Percentiles rank a stretch among this genome's conserved stretches.
Evolutionary conservation across 768 basidiomycete genomes (phyloP).

Genomic region (Lyophyllum atratum): DNA sequence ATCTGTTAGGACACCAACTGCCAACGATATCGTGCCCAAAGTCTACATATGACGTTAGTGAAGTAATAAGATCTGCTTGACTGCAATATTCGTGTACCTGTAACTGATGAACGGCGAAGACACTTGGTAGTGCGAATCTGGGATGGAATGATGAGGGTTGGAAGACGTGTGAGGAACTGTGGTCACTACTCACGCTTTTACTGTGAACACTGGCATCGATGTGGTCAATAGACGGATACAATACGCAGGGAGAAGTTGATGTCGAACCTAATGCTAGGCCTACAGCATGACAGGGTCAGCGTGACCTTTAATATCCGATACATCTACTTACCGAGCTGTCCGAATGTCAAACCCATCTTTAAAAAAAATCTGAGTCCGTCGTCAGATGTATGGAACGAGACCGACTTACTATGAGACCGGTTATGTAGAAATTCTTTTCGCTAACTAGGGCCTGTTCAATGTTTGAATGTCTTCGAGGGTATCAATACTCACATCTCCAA

Average conservation of each 20-base stretch:
- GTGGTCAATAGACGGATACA: background rate
- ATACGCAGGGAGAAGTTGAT: background rate
- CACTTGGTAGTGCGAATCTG: slow-evolving; percentile 43
- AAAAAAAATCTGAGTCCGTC: background rate
- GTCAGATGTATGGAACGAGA: background rate
- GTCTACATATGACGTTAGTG: slow-evolving; percentile 29
- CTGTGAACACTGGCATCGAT: slow-evolving; percentile 34
- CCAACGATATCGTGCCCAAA: slow-evolving; percentile 54
- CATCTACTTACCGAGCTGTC: slow-evolving; percentile 47
- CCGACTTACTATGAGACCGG: slow-evolving; percentile 51
- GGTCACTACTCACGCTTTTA: slow-evolving; percentile 41
- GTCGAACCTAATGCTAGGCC: slow-evolving; percentile 42
- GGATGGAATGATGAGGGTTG: background rate
- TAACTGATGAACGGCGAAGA: slow-evolving; percentile 45
- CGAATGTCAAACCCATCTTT: slow-evolving; percentile 48
- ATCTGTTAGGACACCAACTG: slow-evolving; percentile 57
- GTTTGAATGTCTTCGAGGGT: background rate
- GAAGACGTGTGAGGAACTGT: background rate
- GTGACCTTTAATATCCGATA: background rate
- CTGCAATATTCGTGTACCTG: slow-evolving; percentile 34
- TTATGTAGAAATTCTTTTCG: slow-evolving; percentile 52
- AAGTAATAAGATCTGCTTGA: background rate
- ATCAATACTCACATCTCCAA: slow-evolving; percentile 54
- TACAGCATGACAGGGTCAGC: slow-evolving; percentile 10
- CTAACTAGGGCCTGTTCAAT: slow-evolving; percentile 45